Evolutionary conservation across 2,329 filamentous ascomycete genomes (phyloP), one percentile per base, ranked within the genome.

Genomic region (Moelleriella libera): DNA sequence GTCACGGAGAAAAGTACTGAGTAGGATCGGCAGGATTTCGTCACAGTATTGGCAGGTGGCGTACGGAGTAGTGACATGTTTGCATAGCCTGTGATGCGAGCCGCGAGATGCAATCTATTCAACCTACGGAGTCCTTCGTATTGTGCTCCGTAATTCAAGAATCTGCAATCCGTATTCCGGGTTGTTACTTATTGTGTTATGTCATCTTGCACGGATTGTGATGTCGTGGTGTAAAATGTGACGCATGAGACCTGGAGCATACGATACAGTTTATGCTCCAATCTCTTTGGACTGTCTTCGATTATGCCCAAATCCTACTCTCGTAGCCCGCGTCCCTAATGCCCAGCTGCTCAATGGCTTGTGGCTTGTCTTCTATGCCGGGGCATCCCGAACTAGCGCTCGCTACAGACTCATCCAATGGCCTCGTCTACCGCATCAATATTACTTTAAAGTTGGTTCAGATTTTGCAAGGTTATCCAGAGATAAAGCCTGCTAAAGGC

Each of bases 401-500:
- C 2, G 46, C 41, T 9, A 41, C 57, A 0, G 60, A 63, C 47
- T 58, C 57, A 2, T 14, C 51, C 5, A 43, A 37, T 5, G 59
- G 61, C n/a, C 39, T 52, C 1, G 49, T 60, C 8, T 59, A 53
- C 51, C 50, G 55, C 28, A 41, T 64, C 6, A 50, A 63, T 41
- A 53, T 54, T 2, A 6, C 34, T 1, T 59, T 55, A 0, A 52
- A 54, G 5, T 44, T 51, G 3, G 51, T 48, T 14, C 41, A 47
- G 0, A 41, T 58, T 10, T 52, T 55, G 4, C 46, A 60, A 7
- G 37, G 57, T 14, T 48, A 54, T 11, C 42, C 55, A 0, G 55
- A 58, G 34, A 54, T 60, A 54, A 66, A 67, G n/a, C 70, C 73
- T 48, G 61, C 69, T 45, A 68, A 68, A n/a, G 67, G 63, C 2